Conservation (phyloP, 2,329 filamentous ascomycete genomes). For the Exserohilum rostratum region DNA sequence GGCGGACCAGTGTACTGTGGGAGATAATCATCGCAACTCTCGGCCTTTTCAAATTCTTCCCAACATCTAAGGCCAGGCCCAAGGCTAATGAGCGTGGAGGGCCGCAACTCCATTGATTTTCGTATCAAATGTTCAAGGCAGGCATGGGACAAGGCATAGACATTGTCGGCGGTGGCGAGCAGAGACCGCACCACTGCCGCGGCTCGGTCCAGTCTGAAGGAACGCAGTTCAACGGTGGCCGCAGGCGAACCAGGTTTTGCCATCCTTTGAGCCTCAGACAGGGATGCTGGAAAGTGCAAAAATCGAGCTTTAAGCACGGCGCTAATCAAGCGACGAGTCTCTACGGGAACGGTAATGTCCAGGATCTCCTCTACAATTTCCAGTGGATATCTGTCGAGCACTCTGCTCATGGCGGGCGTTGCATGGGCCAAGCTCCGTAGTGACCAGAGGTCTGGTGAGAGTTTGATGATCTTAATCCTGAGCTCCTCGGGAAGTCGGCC, state of each 20-base stretch:
- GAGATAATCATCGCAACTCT: conserved; percentile 13
- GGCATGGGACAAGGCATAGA: conserved; percentile 11
- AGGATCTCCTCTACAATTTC: conserved; percentile 13
- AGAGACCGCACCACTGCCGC: conserved; percentile 5
- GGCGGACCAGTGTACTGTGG: conserved; percentile 11
- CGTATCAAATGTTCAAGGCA: conserved; percentile 16
- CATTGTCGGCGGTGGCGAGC: conserved; percentile 5
- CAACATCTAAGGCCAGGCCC: neutral
- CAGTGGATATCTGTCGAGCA: conserved; percentile 14
- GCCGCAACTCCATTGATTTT: conserved; percentile 9
- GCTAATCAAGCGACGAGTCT: neutral
- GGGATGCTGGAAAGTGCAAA: neutral
- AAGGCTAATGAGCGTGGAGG: conserved; percentile 8
- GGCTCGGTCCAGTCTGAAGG: neutral
- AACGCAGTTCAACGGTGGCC: neutral
- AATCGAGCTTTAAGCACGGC: conserved; percentile 2
- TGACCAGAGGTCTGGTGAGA: conserved; percentile 8
- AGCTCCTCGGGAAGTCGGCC: conserved; percentile 13
- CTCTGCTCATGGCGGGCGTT: conserved; percentile 9
- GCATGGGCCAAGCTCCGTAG: conserved; percentile 11
- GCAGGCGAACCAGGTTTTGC: neutral
- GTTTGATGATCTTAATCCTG: conserved; percentile 9
- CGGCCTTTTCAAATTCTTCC: conserved; percentile 9
- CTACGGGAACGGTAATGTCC: conserved; percentile 5
- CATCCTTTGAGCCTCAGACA: neutral